Evolutionary conservation across 108 stramenopile species (phyloP), one percentile per base, ranked within the genome.

Genomic region (Aurantiochytrium sp.): DNA sequence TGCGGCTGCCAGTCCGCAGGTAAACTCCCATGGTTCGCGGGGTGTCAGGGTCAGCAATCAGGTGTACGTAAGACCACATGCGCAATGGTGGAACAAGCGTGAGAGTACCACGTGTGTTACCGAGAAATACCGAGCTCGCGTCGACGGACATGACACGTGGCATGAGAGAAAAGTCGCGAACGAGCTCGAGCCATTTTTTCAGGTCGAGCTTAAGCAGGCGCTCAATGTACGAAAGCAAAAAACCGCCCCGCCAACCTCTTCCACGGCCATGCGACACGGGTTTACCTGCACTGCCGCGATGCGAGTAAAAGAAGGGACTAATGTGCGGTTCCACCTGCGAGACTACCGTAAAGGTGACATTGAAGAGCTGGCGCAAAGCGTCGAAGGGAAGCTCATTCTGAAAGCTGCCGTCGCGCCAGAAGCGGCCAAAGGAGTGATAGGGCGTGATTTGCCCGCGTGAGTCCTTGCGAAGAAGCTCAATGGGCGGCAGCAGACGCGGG

Each of bases 221-320:
- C 72, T 94, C 94, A 69, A 95, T 60, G 14, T 93, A 93, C 0
- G 93, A 91, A 51, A 95, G 88, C 47, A 94, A 73, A 73, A 95
- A 97, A 5, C 96, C 96, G 83, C 96, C 97, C 25, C 97, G 91
- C 96, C 96, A 97, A 45, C 95, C 93, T 23, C 92, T 91, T 45
- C 93, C 95, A 87, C 92, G 91, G 43, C 91, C 90, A 87, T 91
- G 87, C 4, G 94, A 92, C 71, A 92, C 92, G 16, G 95, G 96
- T 29, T 94, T 89, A 5, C 97, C 97, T 4, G 96, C 96, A 42
- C 93, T 95, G 69, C 96, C 97, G 91, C 96, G 96, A 47, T 92
- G 60, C 51, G 94, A 91, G 90, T 95, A 96, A 21, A 76, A 76
- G 73, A 76, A 76, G 21, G 73, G 73, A 44, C 47, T 49, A n/a